phyloP scores from a whole-genome alignment of 192 early-diverging fungal genomes.

The Gigaspora rosea region DNA sequence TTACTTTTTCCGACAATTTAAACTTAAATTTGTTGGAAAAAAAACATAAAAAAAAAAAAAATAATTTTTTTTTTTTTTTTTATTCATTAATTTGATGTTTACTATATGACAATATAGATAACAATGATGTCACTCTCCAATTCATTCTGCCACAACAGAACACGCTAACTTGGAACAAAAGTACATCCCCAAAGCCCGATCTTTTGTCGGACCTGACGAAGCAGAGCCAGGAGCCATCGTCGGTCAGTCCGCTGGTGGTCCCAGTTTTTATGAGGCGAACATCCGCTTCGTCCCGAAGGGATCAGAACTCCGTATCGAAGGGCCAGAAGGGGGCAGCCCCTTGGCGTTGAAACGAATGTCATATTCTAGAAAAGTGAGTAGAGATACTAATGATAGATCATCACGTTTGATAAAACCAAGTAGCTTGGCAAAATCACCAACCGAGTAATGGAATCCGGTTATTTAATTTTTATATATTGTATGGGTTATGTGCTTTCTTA shows the following conservation, averaged over 20 bases:
- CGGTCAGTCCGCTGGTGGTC: constrained; percentile 10
- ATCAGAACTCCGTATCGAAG: constrained; percentile 27
- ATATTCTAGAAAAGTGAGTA: constrained; percentile 29
- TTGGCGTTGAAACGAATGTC: constrained; percentile 33
- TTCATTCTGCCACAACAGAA: constrained; percentile 38
- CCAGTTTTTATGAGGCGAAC: constrained; percentile 30
- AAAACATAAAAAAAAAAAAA: constrained; percentile 1
- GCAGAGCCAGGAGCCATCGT: neutral
- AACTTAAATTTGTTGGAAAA: constrained; percentile 16
- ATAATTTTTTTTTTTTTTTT: constrained; percentile 27
- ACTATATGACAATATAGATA: constrained; percentile 31
- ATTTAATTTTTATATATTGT: constrained; percentile 8
- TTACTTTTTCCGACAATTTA: constrained; percentile 2
- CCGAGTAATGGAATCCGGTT: neutral
- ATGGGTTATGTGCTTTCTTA: neutral
- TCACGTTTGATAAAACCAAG: constrained; percentile 12
- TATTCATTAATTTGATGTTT: constrained; percentile 17
- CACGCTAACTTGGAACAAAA: constrained; percentile 38
- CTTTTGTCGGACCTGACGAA: constrained; percentile 36
- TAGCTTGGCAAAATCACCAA: constrained; percentile 14
- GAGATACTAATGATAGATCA: constrained; percentile 21
- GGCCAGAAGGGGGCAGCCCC: neutral
- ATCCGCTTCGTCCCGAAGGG: constrained; percentile 22
- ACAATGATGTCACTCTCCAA: constrained; percentile 39
- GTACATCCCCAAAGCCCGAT: constrained; percentile 33